Base-by-base conservation (phyloP, 1,139 yeast species). In the Pichia kudriavzevii region DNA sequence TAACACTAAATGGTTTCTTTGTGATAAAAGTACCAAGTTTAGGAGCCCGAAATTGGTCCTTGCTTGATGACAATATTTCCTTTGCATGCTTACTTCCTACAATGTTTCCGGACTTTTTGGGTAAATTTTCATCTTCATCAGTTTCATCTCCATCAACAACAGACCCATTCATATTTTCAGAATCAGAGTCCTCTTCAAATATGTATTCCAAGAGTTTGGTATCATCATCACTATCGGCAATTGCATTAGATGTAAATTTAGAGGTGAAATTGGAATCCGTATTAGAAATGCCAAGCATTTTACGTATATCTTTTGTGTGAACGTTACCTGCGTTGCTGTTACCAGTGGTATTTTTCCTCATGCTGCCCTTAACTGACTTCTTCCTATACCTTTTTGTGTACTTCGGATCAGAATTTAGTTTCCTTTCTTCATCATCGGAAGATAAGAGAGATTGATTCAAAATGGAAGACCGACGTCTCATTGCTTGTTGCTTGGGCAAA, bases 21-120 rank as follows among this genome's bases (percentile, higher is more conserved):
- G 95, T 82, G 11, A 79, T 75, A 94, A 97, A 91, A 2, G 95
- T 80, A 0, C 96, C 97, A 40, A 91, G 64, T 18, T 84, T 72
- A 2, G 98, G 98, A 2, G 97, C 96, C 36, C 94, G 65, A 42
- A 88, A 77, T 38, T 88, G 88, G 20, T 83, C 79, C 7, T 81
- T 78, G 34, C 87, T 80, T 1, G 94, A 79, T 7, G 94, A 80
- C 15, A 91, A 68, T 10, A 91, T 85, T 56, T 91, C 97, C 45
- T 91, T 87, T 2, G 91, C 88, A 42, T 82, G 75, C 46, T 80
- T 78, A 7, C 85, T 75, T 1, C 87, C 93, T 23, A 76, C 60
- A 35, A 64, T 67, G 37, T 70, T 66, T 10, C 74, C 66, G 6
- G 80, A 70, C 5, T 77, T 72, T 13, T 76, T 76, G 3, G 94